These are phyloP conservation scores for Fraxinus sp. DNA, from an alignment of 305 asterid genomes.

Conservation along the genomic window DNA sequence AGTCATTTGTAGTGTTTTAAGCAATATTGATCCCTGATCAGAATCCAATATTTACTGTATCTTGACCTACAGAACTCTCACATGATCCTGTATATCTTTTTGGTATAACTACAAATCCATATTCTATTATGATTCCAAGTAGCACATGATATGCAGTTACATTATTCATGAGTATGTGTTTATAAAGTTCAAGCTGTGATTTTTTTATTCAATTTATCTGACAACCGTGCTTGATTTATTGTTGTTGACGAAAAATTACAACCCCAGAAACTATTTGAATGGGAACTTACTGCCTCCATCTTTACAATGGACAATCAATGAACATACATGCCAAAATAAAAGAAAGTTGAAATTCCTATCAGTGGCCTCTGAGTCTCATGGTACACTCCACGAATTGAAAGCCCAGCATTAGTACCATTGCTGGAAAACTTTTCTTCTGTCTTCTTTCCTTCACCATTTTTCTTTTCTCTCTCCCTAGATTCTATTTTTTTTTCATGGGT, in stretches of 20 bases:
- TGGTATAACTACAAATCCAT: background rate
- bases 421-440: background rate
- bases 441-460: background rate
- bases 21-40: slow-evolving; percentile 8
- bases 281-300: background rate
- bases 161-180: background rate
- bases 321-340: background rate
- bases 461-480: background rate
- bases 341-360: background rate
- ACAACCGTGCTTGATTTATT: background rate
- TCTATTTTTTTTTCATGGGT: background rate
- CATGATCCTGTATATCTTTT: background rate
- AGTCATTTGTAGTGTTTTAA: slow-evolving; percentile 1
- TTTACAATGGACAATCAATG: background rate
- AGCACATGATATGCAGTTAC: slow-evolving; percentile 3
- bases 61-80: background rate
- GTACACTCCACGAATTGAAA: background rate
- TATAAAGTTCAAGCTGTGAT: background rate
- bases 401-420: background rate
- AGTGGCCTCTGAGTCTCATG: background rate
- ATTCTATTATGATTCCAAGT: background rate
- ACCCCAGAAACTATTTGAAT: background rate
- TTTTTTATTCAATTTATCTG: background rate
- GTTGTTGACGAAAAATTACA: background rate
- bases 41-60: slow-evolving; percentile 5